A percentile compares a stretch with the other conserved stretches of the same genome.
These are phyloP conservation scores for Trichoderma hamatum DNA, from an alignment of 2,329 filamentous ascomycete genomes.

Conservation along the genomic window DNA sequence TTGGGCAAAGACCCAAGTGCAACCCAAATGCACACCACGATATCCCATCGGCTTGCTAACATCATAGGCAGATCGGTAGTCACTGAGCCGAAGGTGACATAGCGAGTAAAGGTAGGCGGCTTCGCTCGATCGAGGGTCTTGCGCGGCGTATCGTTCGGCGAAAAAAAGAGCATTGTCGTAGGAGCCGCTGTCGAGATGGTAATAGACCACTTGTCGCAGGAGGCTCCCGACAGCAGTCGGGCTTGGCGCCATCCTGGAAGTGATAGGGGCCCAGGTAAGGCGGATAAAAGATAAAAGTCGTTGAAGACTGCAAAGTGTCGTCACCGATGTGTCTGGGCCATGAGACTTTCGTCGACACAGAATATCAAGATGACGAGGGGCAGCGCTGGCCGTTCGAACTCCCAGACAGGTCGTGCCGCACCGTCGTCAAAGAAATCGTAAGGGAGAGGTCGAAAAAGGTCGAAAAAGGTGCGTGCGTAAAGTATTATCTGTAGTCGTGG, in stretches of 20 bases:
- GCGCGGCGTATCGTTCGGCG: conserved; percentile 80
- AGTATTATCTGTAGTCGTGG: not conserved
- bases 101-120: conserved; percentile 81
- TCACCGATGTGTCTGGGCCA: conserved; percentile 37
- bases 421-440: not conserved
- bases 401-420: conserved; percentile 3
- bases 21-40: conserved; percentile 77
- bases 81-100: conserved; percentile 80
- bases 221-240: conserved; percentile 54
- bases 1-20: conserved; percentile 89
- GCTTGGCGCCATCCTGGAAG: conserved; percentile 55
- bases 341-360: conserved; percentile 28
- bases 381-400: not conserved
- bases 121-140: conserved; percentile 80
- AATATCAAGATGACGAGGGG: not conserved
- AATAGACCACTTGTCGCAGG: conserved; percentile 63
- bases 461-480: not conserved
- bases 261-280: conserved; percentile 31
- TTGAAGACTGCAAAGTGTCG: conserved; percentile 25
- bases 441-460: not conserved
- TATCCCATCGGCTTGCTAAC: conserved; percentile 71
- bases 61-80: conserved; percentile 85
- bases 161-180: conserved; percentile 92
- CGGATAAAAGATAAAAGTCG: conserved; percentile 6
- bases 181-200: conserved; percentile 85